phyloP scores from a whole-genome alignment of 768 basidiomycete species.

The Lyophyllum semitale region DNA sequence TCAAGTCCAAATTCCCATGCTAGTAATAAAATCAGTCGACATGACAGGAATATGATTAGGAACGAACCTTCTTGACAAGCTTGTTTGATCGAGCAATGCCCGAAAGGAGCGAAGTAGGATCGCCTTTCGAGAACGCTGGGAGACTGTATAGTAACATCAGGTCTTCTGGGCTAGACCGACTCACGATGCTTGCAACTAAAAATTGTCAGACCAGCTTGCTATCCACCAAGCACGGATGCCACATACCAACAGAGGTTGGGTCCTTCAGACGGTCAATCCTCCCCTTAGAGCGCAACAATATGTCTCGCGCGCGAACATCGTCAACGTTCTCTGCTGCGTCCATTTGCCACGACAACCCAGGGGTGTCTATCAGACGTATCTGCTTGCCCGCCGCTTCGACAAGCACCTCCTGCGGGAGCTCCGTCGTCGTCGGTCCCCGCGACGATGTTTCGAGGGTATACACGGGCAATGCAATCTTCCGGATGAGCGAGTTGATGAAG shows the following conservation, averaged over 20 bases:
- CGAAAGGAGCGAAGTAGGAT: slow-evolving; percentile 72
- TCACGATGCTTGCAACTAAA: slow-evolving; percentile 68
- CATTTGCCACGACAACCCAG: slow-evolving; percentile 68
- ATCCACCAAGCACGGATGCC: not conserved
- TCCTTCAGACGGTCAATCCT: slow-evolving; percentile 86
- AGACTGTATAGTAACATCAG: slow-evolving; percentile 88
- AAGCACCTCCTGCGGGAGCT: slow-evolving; percentile 62
- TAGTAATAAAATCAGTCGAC: slow-evolving; percentile 30
- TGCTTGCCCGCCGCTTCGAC: slow-evolving; percentile 47
- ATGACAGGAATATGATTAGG: not conserved
- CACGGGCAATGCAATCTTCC: slow-evolving; percentile 51
- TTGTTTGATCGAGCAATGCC: slow-evolving; percentile 75
- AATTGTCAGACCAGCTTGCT: slow-evolving; percentile 11
- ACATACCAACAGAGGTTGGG: slow-evolving; percentile 67
- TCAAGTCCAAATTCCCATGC: slow-evolving; percentile 73
- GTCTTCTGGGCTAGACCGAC: slow-evolving; percentile 73
- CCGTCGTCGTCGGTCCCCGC: slow-evolving; percentile 72
- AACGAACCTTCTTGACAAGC: slow-evolving; percentile 73
- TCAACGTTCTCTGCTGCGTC: slow-evolving; percentile 40
- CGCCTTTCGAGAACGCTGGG: slow-evolving; percentile 73
- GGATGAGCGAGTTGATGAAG: slow-evolving; percentile 76
- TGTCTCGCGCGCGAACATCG: slow-evolving; percentile 60
- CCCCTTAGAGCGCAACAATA: slow-evolving; percentile 78
- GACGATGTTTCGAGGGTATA: slow-evolving; percentile 57
- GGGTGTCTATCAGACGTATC: slow-evolving; percentile 82